Evolutionary conservation across 75 land plant genomes (phyloP).

Genomic region (Cupressus sempervirens): DNA sequence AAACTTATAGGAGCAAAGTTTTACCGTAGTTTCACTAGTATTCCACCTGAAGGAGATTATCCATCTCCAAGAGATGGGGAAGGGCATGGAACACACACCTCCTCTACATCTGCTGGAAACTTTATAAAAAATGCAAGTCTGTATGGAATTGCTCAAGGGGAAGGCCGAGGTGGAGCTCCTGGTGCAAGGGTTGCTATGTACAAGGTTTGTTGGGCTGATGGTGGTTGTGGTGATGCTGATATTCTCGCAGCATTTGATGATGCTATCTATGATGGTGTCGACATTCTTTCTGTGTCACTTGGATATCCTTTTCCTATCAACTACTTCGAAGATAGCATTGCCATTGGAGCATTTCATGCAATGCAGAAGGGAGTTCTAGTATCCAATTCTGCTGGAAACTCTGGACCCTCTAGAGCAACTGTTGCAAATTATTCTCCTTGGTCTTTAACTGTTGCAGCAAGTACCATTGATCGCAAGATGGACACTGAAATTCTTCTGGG

Average conservation of each 20-base stretch:
- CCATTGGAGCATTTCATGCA: conserved; percentile 39
- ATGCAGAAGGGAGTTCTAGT: conserved; percentile 25
- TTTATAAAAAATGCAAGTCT: conserved; percentile 43
- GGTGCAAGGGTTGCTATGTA: conserved; percentile 75
- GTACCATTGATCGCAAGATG: conserved; percentile 30
- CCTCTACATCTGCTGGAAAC: conserved; percentile 20
- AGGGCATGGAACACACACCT: conserved; percentile 41
- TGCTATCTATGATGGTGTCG: conserved; percentile 65
- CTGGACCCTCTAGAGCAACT: conserved; percentile 19
- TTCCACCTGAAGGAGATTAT: neutral
- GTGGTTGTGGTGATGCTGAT: conserved; percentile 71
- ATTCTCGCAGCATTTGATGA: conserved; percentile 67
- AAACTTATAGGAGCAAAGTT: conserved; percentile 23
- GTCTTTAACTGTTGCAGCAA: conserved; percentile 48
- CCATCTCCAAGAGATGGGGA: neutral
- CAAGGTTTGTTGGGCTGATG: conserved; percentile 79
- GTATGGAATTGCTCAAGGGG: conserved; percentile 57
- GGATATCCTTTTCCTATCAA: conserved; percentile 39
- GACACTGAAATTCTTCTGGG: conserved; percentile 12
- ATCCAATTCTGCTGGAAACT: conserved; percentile 40
- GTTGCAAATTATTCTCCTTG: conserved; percentile 44
- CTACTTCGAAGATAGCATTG: conserved; percentile 37
- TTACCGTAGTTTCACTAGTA: neutral
- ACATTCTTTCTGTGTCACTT: conserved; percentile 60
- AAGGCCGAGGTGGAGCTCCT: conserved; percentile 62